Evolutionary conservation across 2,329 filamentous ascomycete species (phyloP), one percentile per base, ranked within the genome.

Genomic region (Geoglossum cookeanum): DNA sequence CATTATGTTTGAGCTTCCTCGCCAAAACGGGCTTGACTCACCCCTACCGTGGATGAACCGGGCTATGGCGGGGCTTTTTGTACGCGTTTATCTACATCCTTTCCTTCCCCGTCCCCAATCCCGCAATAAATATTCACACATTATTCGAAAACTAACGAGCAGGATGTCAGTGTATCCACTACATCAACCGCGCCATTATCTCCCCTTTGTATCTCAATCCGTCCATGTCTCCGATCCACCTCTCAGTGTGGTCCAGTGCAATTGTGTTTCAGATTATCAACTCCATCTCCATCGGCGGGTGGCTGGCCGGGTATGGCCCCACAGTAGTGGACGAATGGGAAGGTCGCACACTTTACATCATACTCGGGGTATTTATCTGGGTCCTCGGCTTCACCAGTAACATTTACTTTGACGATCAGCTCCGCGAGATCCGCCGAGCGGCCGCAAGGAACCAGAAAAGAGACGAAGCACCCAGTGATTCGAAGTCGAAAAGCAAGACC

Each of bases 191-290:
- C 61, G 90, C 92, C 8, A 69, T 97, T 58, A 71, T 94, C 60
- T 85, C 82, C 58, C 91, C 92, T 1, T 72, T 94, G 58, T 75
- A 91, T 61, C 72, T 80, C 44, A 87, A 91, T 61, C 91, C 91
- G 0, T 89, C 83, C 73, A 96, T 98, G 85, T 88, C 89, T 3
- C 91, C 91, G 7, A 86, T 95, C 62, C 86, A 94, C 69, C 66
- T 78, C 1, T 57, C 80, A 32, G 77, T 96, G 61, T 84, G 83
- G 73, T 7, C 72, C 54, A 69, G 74, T 27, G 92, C 83, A 3
- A 61, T 84, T 44, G 44, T 66, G 27, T 97, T 95, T 73, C 92
- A 98, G 68, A 65, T 94, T 61, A 68, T 78, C 67, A 98, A 97
- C 68, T 88, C 81, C 0, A 78, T 81, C 33, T 84, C 79, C 61